phyloP scores from a whole-genome alignment of 441 rosid species.

The Euphorbia schlechtendalii region DNA sequence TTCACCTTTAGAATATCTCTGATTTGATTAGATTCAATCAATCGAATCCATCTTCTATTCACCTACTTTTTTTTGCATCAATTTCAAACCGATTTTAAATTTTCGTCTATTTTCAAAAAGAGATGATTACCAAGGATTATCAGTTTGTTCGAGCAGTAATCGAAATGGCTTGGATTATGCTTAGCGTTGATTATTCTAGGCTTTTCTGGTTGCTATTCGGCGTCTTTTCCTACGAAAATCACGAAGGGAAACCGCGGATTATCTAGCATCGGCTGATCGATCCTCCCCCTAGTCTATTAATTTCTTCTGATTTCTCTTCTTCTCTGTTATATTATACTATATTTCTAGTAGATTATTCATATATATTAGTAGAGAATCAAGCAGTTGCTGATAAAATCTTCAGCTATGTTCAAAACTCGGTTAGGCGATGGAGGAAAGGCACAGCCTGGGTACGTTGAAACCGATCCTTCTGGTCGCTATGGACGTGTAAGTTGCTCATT shows the following conservation, averaged over 20 bases:
- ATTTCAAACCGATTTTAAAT: background rate
- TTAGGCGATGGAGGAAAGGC: constrained; percentile 24
- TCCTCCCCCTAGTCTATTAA: background rate
- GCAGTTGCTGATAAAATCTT: background rate
- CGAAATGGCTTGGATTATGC: constrained; percentile 72
- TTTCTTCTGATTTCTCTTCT: background rate
- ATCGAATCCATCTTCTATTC: no score
- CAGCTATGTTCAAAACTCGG: constrained; percentile 36
- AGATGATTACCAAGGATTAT: constrained; percentile 58
- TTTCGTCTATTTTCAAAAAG: constrained; percentile 24
- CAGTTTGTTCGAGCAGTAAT: constrained; percentile 34
- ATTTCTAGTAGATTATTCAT: background rate
- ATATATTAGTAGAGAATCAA: background rate
- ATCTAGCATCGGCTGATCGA: constrained; percentile 39
- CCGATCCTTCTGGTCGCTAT: constrained; percentile 60
- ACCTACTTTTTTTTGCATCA: background rate
- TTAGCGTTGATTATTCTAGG: constrained; percentile 62
- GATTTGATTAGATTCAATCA: background rate
- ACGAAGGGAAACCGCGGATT: constrained; percentile 84
- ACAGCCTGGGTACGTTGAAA: constrained; percentile 41
- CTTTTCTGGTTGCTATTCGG: constrained; percentile 73
- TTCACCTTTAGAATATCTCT: background rate
- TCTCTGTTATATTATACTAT: background rate
- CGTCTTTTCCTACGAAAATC: constrained; percentile 76
- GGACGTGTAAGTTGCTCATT: constrained; percentile 47